Evolutionary conservation across 2,329 filamentous ascomycete species (phyloP), one percentile per base, ranked within the genome.

Genomic region (Sporothrix protearum): DNA sequence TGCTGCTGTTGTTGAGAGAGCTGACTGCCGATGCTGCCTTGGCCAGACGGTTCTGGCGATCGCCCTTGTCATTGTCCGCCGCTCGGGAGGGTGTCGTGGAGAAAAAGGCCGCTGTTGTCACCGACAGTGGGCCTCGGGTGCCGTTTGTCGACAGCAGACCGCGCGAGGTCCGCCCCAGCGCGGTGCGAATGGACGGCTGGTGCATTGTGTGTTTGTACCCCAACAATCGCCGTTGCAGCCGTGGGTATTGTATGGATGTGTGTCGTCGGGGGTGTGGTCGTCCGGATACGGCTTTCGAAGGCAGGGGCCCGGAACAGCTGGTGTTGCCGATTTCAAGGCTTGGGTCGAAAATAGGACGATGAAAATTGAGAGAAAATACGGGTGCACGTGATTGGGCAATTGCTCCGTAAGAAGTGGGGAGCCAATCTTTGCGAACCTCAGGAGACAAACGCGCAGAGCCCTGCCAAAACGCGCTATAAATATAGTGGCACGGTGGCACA

Each of bases 11-110:
- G 55, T 66, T 69, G 47, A 78, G 67, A 1, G 74, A 72, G 70
- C 75, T 64, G 55, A 79, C 55, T 61, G 75, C 71, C 8, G 74
- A 73, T 14, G 77, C 77, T 1, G 77, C 78, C 36, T 74, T 73
- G 8, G 72, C 69, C 47, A 75, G 74, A 9, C 75, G 75, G 30
- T 76, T 69, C 68, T 74, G 74, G 63, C 69, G 71, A 30, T 68
- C 49, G 22, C 70, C 30, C 25, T 73, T 55, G 49, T 72, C 22
- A 57, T 72, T 72, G 69, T 74, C 71, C n/a, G 66, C 63, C 10
- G 74, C 47, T 51, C 71, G 74, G 39, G 71, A 47, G 14, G 73
- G 10, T 0, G 75, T 74, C 39, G 75, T 45, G 22, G 75, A 75
- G 55, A 76, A 74, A 25, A 63, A 30, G 19, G 69, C 69, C 0